phyloP scores from a whole-genome alignment of 805 yeast genomes.

The Blastobotrys chiropterorum region DNA sequence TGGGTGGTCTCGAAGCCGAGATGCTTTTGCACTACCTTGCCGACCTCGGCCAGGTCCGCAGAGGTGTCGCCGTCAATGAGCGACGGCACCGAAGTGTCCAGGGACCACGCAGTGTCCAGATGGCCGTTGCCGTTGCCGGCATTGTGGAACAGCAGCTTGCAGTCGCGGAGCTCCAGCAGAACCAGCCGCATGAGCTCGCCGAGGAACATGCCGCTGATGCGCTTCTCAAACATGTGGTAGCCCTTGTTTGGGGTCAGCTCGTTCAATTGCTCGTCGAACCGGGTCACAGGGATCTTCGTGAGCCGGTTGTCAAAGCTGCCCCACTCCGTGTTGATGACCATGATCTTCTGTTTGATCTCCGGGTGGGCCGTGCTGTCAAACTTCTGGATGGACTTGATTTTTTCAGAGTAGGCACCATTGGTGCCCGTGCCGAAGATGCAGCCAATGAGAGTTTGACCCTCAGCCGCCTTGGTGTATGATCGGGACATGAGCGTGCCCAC shows the following conservation, averaged over 20 bases:
- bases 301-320: constrained; percentile 91
- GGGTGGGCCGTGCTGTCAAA: constrained; percentile 42
- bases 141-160: constrained; percentile 46
- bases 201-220: constrained; percentile 86
- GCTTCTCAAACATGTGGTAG: constrained; percentile 86
- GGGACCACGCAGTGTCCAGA: constrained; percentile 63
- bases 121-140: constrained; percentile 28
- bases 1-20: constrained; percentile 55
- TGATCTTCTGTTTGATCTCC: constrained; percentile 34
- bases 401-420: constrained; percentile 89
- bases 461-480: constrained; percentile 60
- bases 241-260: constrained; percentile 72
- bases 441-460: constrained; percentile 76
- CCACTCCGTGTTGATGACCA: constrained; percentile 97
- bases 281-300: constrained; percentile 66
- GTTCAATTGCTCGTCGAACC: constrained; percentile 70
- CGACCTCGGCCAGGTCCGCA: constrained; percentile 40
- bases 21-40: constrained; percentile 36
- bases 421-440: constrained; percentile 97
- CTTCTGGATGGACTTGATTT: constrained; percentile 65
- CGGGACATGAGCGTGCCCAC: constrained; percentile 90
- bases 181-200: constrained; percentile 83
- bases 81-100: constrained; percentile 80
- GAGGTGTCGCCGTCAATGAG: constrained; percentile 82
- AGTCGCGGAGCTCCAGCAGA: constrained; percentile 54